A percentile compares a stretch with the other conserved stretches of the same genome.
phyloP scores from a whole-genome alignment of 257 asterid species.

The Nicotiana obtusifolia region DNA sequence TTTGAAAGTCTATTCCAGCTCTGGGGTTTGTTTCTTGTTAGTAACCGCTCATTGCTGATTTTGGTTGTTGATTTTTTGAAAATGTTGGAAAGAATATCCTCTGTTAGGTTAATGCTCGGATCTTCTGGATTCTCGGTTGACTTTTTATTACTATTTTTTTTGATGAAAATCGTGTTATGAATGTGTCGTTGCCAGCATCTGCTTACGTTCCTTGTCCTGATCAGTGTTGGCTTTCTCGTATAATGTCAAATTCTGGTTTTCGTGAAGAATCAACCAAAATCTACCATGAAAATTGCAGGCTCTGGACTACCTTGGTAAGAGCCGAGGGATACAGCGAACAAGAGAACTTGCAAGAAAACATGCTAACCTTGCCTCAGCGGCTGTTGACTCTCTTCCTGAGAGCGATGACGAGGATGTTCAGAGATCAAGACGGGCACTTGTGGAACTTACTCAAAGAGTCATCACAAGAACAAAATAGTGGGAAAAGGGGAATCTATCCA shows the following conservation, averaged over 20 bases:
- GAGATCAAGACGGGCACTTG: constrained; percentile 77
- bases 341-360: constrained; percentile 79
- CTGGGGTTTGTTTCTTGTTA: not conserved
- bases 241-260: not conserved
- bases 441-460: constrained; percentile 74
- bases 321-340: constrained; percentile 77
- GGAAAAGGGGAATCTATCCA: not conserved
- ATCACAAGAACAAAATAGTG: constrained; percentile 59
- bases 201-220: not conserved
- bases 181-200: not conserved
- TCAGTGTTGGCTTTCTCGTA: not conserved
- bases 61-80: not conserved
- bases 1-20: not conserved
- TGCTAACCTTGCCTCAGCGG: constrained; percentile 79
- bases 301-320: constrained; percentile 66
- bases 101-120: not conserved
- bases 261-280: not conserved
- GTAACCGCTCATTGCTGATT: not conserved
- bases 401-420: constrained; percentile 66
- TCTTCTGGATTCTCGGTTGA: not conserved
- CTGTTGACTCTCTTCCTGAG: constrained; percentile 63
- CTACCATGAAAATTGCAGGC: constrained; percentile 45
- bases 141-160: not conserved
- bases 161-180: not conserved
- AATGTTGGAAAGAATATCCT: not conserved